Conservation (phyloP, 345 rosid species). For the Trapa bicornis region DNA sequence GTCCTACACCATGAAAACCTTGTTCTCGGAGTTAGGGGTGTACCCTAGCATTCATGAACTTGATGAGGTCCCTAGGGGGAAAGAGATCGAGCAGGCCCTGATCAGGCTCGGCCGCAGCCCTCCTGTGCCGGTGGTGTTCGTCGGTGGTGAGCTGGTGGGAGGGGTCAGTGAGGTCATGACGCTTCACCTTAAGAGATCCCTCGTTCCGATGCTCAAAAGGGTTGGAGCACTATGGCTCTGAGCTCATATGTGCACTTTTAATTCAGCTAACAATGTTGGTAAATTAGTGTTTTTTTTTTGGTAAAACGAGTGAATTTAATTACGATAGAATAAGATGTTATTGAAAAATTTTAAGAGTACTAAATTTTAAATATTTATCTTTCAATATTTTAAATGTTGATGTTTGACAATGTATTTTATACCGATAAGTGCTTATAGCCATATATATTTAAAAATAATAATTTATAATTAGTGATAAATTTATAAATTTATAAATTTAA, state of each 20-base stretch:
- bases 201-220: slow-evolving; percentile 13
- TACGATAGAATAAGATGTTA: no score
- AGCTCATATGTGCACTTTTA: neutral
- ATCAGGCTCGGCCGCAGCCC: slow-evolving; percentile 12
- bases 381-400: no score
- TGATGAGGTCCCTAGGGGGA: slow-evolving; percentile 12
- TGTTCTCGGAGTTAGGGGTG: slow-evolving; percentile 10
- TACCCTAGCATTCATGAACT: slow-evolving; percentile 10
- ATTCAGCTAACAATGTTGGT: neutral
- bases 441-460: no score
- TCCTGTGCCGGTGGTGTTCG: slow-evolving; percentile 11
- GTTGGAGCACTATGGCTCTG: slow-evolving; percentile 15
- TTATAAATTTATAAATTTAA: no score
- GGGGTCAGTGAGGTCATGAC: slow-evolving; percentile 17
- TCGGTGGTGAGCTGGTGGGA: slow-evolving; percentile 16
- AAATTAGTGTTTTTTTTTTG: neutral
- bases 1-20: slow-evolving; percentile 13
- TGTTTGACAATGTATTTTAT: no score
- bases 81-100: slow-evolving; percentile 14
- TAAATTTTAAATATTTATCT: no score
- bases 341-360: no score
- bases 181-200: slow-evolving; percentile 12
- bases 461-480: no score
- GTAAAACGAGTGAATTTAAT: no score
- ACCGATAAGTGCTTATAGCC: no score